A percentile compares a stretch with the other conserved stretches of the same genome.
Evolutionary conservation across 2,329 filamentous ascomycete genomes (phyloP).

Genomic region (Sporothrix pallida): DNA sequence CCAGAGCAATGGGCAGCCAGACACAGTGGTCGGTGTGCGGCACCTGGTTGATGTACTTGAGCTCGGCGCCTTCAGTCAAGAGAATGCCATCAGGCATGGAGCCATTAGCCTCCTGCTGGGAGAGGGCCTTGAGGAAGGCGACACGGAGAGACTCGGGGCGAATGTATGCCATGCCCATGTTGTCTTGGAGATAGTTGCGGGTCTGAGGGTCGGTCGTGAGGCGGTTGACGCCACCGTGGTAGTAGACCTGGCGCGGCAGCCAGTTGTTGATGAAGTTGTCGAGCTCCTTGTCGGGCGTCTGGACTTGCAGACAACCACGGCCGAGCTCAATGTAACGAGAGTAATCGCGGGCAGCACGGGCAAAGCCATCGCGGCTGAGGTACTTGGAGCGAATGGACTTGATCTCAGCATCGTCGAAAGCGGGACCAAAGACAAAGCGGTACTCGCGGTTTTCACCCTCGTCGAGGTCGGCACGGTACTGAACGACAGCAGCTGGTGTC

Average conservation of each 20-base stretch:
- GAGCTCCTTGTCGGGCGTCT: slow-evolving; percentile 59
- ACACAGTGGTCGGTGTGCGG: slow-evolving; percentile 66
- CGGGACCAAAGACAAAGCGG: slow-evolving; percentile 62
- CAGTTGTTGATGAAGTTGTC: slow-evolving; percentile 66
- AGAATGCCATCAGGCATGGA: slow-evolving; percentile 64
- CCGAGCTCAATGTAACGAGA: slow-evolving; percentile 58
- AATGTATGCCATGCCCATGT: slow-evolving; percentile 66
- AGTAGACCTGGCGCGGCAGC: slow-evolving; percentile 63
- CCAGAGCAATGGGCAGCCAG: slow-evolving; percentile 61
- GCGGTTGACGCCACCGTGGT: slow-evolving; percentile 64
- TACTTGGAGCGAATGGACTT: slow-evolving; percentile 53
- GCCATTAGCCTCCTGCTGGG: slow-evolving; percentile 60
- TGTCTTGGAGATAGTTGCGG: slow-evolving; percentile 64
- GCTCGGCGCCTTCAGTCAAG: slow-evolving; percentile 58
- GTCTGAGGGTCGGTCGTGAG: slow-evolving; percentile 65
- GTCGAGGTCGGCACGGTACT: slow-evolving; percentile 54
- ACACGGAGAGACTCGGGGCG: slow-evolving; percentile 55
- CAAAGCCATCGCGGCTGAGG: slow-evolving; percentile 56
- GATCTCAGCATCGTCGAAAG: slow-evolving; percentile 59
- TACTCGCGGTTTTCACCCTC: slow-evolving; percentile 52
- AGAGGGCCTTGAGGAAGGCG: slow-evolving; percentile 56
- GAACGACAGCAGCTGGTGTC: slow-evolving; percentile 59
- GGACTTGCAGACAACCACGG: slow-evolving; percentile 57
- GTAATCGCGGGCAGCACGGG: slow-evolving; percentile 54
- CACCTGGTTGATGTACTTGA: slow-evolving; percentile 67